These are phyloP conservation scores for Leishmania lainsoni DNA, from an alignment of 208 protist species.

Conservation along the genomic window DNA sequence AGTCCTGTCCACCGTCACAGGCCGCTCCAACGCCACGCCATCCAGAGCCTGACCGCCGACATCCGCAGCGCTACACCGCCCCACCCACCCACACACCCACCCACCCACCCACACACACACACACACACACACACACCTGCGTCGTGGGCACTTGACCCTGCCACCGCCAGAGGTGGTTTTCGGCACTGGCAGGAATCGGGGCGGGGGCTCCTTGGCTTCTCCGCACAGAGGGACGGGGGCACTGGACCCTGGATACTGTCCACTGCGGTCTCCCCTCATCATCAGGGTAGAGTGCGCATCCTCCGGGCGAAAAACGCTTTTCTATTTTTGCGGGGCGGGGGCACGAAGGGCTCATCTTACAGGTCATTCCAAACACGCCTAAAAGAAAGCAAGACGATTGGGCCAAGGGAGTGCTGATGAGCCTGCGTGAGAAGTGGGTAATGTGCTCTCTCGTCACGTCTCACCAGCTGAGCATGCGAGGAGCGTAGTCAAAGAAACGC, in stretches of 20 bases:
- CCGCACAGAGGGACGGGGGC: neutral
- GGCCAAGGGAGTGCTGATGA: neutral
- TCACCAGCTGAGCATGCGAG: neutral
- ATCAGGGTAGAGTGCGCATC: neutral
- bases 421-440: neutral
- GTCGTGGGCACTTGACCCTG: no score
- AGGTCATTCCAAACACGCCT: neutral
- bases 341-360: neutral
- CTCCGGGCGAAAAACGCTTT: neutral
- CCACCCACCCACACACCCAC: no score
- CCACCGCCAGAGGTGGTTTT: no score
- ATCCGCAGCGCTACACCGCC: no score
- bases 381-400: neutral
- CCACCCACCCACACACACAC: no score
- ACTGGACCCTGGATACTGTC: neutral
- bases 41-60: no score
- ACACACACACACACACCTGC: no score
- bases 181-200: no score
- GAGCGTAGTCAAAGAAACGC: neutral
- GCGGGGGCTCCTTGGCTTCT: neutral
- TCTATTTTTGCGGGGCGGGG: neutral
- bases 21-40: no score
- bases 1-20: no score
- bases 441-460: neutral
- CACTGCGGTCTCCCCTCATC: neutral